Base-by-base conservation (phyloP, 805 yeast species). In the Metschnikowia lachancei region DNA sequence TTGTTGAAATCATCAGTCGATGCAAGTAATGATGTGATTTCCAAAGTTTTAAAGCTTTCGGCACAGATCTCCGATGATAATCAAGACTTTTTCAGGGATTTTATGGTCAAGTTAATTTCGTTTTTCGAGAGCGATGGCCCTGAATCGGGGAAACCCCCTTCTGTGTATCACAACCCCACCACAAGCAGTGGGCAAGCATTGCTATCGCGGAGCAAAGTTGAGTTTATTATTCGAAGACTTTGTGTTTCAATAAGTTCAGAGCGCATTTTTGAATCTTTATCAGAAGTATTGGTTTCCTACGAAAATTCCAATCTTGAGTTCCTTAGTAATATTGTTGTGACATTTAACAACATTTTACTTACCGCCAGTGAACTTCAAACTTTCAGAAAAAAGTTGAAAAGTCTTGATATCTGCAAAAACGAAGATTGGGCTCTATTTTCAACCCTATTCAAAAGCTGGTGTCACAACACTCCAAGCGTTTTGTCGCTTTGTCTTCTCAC, bases 401-500 rank as follows among this genome's bases (percentile, higher is more conserved):
- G 65, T 35, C 64, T 83, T n/a, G 87, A 84, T 43, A 60, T 65
- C 17, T 65, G 64, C 55, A 75, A 77, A 31, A 53, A 70, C 19
- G 82, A 79, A 31, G 94, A 87, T 46, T 80, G 83, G 72, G 64
- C 74, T 18, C 72, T 91, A 34, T 94, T 94, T 62, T 76, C 85
- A 22, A 71, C 83, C 0, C 70, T 94, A 45, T 94, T 92, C 67
- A 82, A 81, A 58, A 82, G 95, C 47, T 94, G 99, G 99, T 83
- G 95, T 54, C 84, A 85, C 50, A 92, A 89, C 61, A 83, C 96
- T 0, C 90, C 95, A 1, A 91, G 97, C 4, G 87, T 91, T 0
- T 69, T 94, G 35, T 83, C 96, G 1, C 73, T 94, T 17, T 90
- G 97, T 57, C 70, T 94, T 32, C 70, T 92, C 12, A 86, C 97